A percentile compares a stretch with the other conserved stretches of the same genome.
These are phyloP conservation scores for Colletotrichum paranaense DNA, from an alignment of 2,329 filamentous ascomycete species.

Conservation along the genomic window DNA sequence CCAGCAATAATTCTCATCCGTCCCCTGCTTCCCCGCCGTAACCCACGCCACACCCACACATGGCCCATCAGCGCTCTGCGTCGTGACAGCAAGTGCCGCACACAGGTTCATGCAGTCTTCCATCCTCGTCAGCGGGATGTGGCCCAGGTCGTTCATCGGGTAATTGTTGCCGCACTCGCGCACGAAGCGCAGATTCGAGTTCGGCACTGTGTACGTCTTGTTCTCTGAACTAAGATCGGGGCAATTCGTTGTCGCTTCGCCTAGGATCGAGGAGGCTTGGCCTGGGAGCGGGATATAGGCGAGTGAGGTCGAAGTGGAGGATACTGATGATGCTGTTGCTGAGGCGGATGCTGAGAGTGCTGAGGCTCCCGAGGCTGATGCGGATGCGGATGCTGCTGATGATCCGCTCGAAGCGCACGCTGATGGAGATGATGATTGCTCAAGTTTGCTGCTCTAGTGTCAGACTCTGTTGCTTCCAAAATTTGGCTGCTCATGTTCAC, in stretches of 20 bases:
- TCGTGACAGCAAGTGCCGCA: constrained; percentile 37
- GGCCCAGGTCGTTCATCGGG: constrained; percentile 35
- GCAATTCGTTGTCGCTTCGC: background rate
- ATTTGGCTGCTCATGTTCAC: background rate
- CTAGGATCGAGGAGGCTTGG: background rate
- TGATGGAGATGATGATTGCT: background rate
- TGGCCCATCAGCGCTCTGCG: constrained; percentile 31
- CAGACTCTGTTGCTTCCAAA: background rate
- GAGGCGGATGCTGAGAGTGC: background rate
- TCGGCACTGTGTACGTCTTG: constrained; percentile 36
- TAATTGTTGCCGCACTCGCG: constrained; percentile 38
- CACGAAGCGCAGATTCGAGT: constrained; percentile 36
- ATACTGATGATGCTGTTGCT: background rate
- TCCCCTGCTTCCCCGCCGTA: constrained; percentile 37
- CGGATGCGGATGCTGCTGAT: background rate
- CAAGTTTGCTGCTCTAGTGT: background rate
- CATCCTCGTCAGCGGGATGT: constrained; percentile 38
- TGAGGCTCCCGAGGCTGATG: background rate
- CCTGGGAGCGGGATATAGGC: background rate
- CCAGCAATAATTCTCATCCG: constrained; percentile 37
- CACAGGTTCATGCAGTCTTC: constrained; percentile 39
- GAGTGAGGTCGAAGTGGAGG: background rate
- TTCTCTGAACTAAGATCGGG: background rate
- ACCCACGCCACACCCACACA: constrained; percentile 40
- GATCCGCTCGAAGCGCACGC: background rate